Percentiles rank a stretch among this genome's conserved stretches.
Conservation (phyloP, 2,329 filamentous ascomycete genomes). For the Claviceps pusilla region DNA sequence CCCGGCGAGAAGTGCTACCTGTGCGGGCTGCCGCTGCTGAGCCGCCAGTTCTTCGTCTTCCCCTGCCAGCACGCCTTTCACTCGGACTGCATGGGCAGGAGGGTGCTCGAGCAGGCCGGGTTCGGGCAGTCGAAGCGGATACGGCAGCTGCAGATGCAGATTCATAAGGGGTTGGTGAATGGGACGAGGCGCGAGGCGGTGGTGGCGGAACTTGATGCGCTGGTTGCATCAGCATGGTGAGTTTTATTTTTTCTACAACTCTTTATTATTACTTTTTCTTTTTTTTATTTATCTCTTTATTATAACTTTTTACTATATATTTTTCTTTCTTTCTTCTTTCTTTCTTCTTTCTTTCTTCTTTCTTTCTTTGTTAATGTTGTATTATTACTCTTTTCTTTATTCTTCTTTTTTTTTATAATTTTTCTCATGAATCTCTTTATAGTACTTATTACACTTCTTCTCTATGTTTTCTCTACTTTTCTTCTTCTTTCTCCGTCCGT, state of each 20-base stretch:
- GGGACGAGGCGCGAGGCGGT: constrained; percentile 65
- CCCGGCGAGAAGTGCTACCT: constrained; percentile 89
- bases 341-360: neutral
- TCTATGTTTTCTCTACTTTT: too few relatives aligned
- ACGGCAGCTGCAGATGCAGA: constrained; percentile 67
- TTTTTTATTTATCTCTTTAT: neutral
- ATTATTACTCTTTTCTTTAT: too few relatives aligned
- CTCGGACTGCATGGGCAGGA: constrained; percentile 78
- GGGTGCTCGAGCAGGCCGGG: constrained; percentile 70
- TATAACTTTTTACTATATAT: too few relatives aligned
- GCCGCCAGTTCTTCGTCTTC: constrained; percentile 92
- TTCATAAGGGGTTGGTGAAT: constrained; percentile 58
- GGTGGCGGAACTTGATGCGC: constrained; percentile 75
- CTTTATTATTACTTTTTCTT: neutral
- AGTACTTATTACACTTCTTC: too few relatives aligned
- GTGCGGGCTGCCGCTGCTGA: constrained; percentile 72
- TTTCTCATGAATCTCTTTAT: too few relatives aligned
- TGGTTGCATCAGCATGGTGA: constrained; percentile 82
- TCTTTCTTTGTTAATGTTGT: neutral
- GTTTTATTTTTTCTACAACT: constrained; percentile 12
- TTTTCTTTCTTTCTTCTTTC: neutral
- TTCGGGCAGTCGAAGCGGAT: constrained; percentile 65
- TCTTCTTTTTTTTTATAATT: too few relatives aligned
- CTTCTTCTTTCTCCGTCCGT: too few relatives aligned
- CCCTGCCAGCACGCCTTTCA: constrained; percentile 97